A percentile compares a stretch with the other conserved stretches of the same genome.
Conservation (phyloP, 148 eudicot genomes). For the Salicornia ramosissima region DNA sequence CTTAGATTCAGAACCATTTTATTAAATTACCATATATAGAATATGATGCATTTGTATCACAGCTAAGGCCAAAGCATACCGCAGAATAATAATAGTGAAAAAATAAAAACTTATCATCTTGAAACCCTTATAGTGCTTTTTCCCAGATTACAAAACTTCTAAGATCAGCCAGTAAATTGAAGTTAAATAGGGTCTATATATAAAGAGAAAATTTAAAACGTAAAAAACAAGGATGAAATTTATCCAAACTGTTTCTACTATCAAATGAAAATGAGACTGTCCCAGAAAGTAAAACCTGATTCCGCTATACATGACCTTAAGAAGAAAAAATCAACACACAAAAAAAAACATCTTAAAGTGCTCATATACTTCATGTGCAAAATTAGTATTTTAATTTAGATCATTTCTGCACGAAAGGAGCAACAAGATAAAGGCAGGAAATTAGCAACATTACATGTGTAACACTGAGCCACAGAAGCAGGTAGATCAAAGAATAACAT, state of each 20-base stretch:
- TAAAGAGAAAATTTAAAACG: too few relatives aligned
- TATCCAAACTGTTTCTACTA: too few relatives aligned
- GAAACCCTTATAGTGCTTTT: too few relatives aligned
- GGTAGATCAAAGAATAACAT: neutral
- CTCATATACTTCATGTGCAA: constrained; percentile 1
- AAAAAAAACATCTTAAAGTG: neutral
- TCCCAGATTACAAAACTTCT: too few relatives aligned
- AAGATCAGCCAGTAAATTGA: too few relatives aligned
- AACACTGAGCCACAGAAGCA: neutral
- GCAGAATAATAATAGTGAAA: too few relatives aligned
- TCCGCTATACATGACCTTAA: neutral
- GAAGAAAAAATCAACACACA: neutral
- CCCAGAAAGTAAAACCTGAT: neutral
- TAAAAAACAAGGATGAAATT: too few relatives aligned
- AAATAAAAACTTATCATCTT: too few relatives aligned
- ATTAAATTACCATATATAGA: neutral
- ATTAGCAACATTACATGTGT: neutral
- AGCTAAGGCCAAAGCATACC: neutral
- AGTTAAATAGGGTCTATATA: neutral
- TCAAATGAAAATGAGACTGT: neutral
- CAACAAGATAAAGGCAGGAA: neutral
- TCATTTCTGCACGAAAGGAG: neutral
- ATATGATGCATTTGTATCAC: neutral
- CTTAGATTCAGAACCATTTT: neutral
- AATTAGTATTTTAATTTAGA: neutral